phyloP scores from a whole-genome alignment of 2,329 filamentous ascomycete species.

The Periglandula ipomoeae region DNA sequence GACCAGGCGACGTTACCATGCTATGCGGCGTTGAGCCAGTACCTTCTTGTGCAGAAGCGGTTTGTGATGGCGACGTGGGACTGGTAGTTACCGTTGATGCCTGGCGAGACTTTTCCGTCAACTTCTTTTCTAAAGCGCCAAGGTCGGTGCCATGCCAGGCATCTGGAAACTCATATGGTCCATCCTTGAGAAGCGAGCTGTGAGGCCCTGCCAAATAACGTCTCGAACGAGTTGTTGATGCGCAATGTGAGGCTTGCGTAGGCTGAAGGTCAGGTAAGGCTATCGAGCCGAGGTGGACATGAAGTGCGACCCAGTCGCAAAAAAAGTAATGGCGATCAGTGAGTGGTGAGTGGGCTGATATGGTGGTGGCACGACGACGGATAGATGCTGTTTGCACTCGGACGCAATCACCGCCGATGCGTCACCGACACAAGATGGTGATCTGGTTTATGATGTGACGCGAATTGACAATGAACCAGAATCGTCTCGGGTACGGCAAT shows the following conservation, averaged over 20 bases:
- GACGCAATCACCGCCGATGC: too few relatives aligned
- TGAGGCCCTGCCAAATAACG: neutral
- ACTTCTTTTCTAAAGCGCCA: constrained; percentile 73
- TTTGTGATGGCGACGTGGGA: constrained; percentile 42
- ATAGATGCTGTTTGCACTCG: too few relatives aligned
- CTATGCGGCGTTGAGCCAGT: constrained; percentile 41
- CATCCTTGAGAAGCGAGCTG: constrained; percentile 14
- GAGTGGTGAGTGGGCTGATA: too few relatives aligned
- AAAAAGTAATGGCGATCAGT: too few relatives aligned
- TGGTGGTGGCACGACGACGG: too few relatives aligned
- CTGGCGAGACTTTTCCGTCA: constrained; percentile 49
- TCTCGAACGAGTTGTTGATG: too few relatives aligned
- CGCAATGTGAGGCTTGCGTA: too few relatives aligned
- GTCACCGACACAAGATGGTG: too few relatives aligned
- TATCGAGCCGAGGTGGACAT: neutral
- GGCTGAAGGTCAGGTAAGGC: too few relatives aligned
- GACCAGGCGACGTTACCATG: constrained; percentile 44
- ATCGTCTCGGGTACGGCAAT: too few relatives aligned
- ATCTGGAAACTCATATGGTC: constrained; percentile 50
- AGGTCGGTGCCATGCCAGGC: constrained; percentile 66
- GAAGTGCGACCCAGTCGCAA: neutral
- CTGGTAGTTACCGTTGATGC: constrained; percentile 35
- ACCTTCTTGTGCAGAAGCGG: constrained; percentile 33
- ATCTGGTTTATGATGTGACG: too few relatives aligned
- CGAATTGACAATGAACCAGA: too few relatives aligned